Percentiles rank a stretch among this genome's conserved stretches.
Evolutionary conservation across 2,329 filamentous ascomycete species (phyloP).

Genomic region (Talaromyces sp.): DNA sequence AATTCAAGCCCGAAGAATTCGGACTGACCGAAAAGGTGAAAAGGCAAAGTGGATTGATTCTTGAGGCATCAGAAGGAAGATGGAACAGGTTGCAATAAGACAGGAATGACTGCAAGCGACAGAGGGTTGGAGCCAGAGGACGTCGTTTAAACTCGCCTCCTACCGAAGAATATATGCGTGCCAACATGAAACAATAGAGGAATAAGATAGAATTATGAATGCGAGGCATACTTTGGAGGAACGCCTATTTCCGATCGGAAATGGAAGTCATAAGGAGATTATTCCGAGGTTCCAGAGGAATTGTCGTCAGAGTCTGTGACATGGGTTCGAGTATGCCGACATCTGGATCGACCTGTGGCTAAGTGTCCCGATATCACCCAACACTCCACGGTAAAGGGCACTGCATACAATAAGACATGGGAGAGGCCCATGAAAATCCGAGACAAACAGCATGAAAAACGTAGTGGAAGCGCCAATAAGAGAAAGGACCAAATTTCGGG

Average conservation of each 20-base stretch:
- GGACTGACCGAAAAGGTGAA: background rate
- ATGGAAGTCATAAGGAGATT: background rate
- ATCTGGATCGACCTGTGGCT: too few species aligned
- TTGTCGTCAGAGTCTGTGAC: too few species aligned
- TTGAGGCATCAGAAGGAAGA: background rate
- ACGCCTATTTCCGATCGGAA: background rate
- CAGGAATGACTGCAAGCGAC: background rate
- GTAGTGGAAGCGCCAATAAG: too few species aligned
- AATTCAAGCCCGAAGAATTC: background rate
- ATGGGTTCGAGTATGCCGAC: too few species aligned
- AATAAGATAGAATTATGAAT: background rate
- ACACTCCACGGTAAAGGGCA: too few species aligned
- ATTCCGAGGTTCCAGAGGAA: too few species aligned
- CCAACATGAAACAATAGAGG: background rate
- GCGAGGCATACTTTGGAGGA: background rate
- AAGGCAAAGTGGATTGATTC: background rate
- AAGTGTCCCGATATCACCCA: too few species aligned
- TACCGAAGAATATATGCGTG: background rate
- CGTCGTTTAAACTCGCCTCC: background rate
- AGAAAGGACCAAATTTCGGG: too few species aligned
- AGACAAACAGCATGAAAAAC: too few species aligned
- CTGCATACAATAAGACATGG: too few species aligned
- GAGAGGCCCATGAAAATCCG: too few species aligned
- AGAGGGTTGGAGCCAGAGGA: background rate
- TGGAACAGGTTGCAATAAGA: background rate